phyloP scores from a whole-genome alignment of 2,329 filamentous ascomycete genomes.

The Aotearoamyces nothofagi region DNA sequence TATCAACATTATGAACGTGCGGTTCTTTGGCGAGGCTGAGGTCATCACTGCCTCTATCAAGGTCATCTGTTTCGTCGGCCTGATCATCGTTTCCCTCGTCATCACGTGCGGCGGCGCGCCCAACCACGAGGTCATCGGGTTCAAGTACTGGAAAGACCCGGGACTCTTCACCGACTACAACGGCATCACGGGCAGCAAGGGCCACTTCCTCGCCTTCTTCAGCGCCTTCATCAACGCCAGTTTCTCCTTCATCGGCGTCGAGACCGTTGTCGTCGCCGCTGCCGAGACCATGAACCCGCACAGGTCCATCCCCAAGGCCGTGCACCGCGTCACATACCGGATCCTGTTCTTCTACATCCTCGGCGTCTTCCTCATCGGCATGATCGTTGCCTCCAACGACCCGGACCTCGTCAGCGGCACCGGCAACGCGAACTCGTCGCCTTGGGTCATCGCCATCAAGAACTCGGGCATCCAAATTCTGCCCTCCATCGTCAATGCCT shows the following conservation, averaged over 20 bases:
- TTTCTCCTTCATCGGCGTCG: slow-evolving; percentile 45
- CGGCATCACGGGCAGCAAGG: slow-evolving; percentile 27
- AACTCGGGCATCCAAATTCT: slow-evolving; percentile 52
- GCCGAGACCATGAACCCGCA: slow-evolving; percentile 51
- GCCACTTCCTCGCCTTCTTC: slow-evolving; percentile 41
- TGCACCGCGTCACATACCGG: slow-evolving; percentile 42
- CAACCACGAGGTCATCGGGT: slow-evolving; percentile 23
- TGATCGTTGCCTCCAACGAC: slow-evolving; percentile 33
- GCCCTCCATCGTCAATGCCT: slow-evolving; percentile 60
- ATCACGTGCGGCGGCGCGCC: slow-evolving; percentile 76
- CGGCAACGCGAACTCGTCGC: slow-evolving; percentile 21
- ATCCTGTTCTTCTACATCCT: slow-evolving; percentile 47
- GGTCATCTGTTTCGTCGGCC: slow-evolving; percentile 7
- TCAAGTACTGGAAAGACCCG: slow-evolving; percentile 29
- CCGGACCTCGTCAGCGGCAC: slow-evolving; percentile 30
- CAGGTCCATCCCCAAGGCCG: slow-evolving; percentile 50
- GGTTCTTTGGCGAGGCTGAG: slow-evolving; percentile 41
- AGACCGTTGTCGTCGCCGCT: slow-evolving; percentile 40
- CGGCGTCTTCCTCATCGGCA: slow-evolving; percentile 40
- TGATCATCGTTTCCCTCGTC: slow-evolving; percentile 15
- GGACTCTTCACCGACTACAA: slow-evolving; percentile 24
- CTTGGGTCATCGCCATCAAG: slow-evolving; percentile 58
- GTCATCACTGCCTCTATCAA: slow-evolving; percentile 22
- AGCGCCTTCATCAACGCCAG: slow-evolving; percentile 27
- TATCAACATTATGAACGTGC: slow-evolving; percentile 26